Evolutionary conservation across 2,329 filamentous ascomycete species (phyloP), one percentile per base, ranked within the genome.

Genomic region (Talaromyces rugulosus): DNA sequence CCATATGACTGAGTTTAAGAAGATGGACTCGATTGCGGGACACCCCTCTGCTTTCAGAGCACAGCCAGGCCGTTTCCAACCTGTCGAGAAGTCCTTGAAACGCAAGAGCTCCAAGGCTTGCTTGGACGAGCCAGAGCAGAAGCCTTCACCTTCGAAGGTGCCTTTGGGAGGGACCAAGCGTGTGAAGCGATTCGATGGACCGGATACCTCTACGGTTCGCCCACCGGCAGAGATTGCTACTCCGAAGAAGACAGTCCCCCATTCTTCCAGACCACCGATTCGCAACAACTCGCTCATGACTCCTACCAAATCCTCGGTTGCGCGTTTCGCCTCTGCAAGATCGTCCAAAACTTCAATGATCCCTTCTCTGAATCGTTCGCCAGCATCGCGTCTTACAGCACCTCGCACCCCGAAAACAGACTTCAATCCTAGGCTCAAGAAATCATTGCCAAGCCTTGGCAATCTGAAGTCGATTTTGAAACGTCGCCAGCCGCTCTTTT

Each of bases 1-100:
- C 42, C 94, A 98, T 74, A 89, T 91, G 85, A 87, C 88, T 56
- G 86, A 94, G 71, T 97, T 98, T 79, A 91, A 91, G 78, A 98
- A 96, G 81, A 97, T 98, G 94, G 92, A 96, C 73, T 97, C 93
- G 1, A 97, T 98, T 71, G 91, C 87, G 51, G 88, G 88, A 65
- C 93, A 97, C 73, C 83, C 92, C 8, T 96, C 93, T 11, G 85
- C 89, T 16, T 95, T 82, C 78, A 67, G 86, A 80, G 72, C 76
- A 75, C 58, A 78, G 72, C 68, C 80, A 71, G 70, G 81, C 59
- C 76, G 74, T 57, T 74, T 77, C 64, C 72, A 77, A 63, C 71
- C 75, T 23, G 74, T 75, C 16, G 69, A 66, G 23, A 78, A 78
- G 62, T 73, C 75, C 11, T 73, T 85, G 55, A 84, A 85, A 72